Evolutionary conservation across 2,329 filamentous ascomycete species (phyloP), one percentile per base, ranked within the genome.

Genomic region (Aspergillus hiratsukae): DNA sequence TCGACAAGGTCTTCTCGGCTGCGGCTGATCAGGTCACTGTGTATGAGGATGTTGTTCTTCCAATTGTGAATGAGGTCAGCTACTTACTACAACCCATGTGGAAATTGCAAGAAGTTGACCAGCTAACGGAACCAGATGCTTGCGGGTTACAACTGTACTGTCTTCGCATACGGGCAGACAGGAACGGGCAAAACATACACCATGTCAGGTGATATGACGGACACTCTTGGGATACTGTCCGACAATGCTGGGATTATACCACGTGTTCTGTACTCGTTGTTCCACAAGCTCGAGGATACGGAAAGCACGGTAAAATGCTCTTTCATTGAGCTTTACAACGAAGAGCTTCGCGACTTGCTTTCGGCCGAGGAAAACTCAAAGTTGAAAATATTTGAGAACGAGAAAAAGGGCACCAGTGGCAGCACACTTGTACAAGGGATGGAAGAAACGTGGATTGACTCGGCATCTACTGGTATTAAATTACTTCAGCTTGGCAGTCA

Each of bases 161-260:
- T 99, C 58, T 99, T 99, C 67, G 94, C 94, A 35, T 99, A 99
- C 72, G 94, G 94, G 27, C 94, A 99, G 73, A 99, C 94, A 0
- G 94, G 94, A 48, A 99, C 94, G 0, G 94, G 94, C 66, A 99
- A 99, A 75, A 99, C 94, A 14, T 99, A 99, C 75, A 99, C 94
- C 25, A 99, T 99, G 94, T 96, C 93, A 0, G 94, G 94, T 54
- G 93, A 99, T 73, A 97, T 99, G 85, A 90, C 84, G 14, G 90
- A 97, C 65, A 90, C 86, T 0, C 76, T 91, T 40, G 91, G 93
- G 1, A 86, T 96, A 58, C 81, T 96, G 14, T 93, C 93, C 1
- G 94, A 97, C 69, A 88, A 87, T 41, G 94, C 95, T 28, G 94
- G 94, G 66, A 97, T 99, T 65, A 94, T 99, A 60, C 95, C 95